Base-by-base conservation (phyloP, 1,284 basidiomycete genomes). In the Trichosporon inkin region DNA sequence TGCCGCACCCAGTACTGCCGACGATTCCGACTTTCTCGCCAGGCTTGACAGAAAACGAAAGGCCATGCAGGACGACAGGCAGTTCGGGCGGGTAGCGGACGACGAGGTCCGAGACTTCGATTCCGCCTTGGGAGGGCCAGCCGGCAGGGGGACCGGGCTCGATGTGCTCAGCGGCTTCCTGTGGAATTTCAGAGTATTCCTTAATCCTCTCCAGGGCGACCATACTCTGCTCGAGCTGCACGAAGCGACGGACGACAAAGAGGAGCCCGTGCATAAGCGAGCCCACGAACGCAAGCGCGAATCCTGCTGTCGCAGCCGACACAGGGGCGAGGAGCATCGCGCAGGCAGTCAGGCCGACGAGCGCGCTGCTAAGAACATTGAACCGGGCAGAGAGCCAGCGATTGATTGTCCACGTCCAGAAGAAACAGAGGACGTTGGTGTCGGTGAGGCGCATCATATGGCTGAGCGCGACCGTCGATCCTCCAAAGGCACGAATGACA, bases 161-260 rank as follows among this genome's bases (percentile, higher is more conserved):
- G 37, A 90, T 75, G 68, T 87, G 88, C 74, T 94, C 91, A 2
- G 89, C 82, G 11, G 86, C 83, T 79, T 94, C 91, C 49, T 84
- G 83, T 47, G 81, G 76, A 20, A 96, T 79, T 68, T 92, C 89
- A 1, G 89, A 88, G 75, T 92, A 95, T 69, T 77, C 74, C 55
- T 75, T 75, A 71, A 96, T 84, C 44, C 93, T 87, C 76, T 97
- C 94, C 52, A 97, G 81, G 14, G 90, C 91, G 62, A 96, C 92
- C 90, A 96, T 92, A 19, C 87, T 88, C 75, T 96, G 91, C 73
- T 96, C 92, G 17, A 96, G 80, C 41, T 89, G 86, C 54, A 94
- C 90, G 67, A 88, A 89, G 51, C 86, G 82, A 38, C 86, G 82
- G 34, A 79, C 80, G 35, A 81, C 76, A 60, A 73, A 65, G 62